Evolutionary conservation across 2,329 filamentous ascomycete genomes (phyloP).

Genomic region (Pseudogymnoascus pannorum): DNA sequence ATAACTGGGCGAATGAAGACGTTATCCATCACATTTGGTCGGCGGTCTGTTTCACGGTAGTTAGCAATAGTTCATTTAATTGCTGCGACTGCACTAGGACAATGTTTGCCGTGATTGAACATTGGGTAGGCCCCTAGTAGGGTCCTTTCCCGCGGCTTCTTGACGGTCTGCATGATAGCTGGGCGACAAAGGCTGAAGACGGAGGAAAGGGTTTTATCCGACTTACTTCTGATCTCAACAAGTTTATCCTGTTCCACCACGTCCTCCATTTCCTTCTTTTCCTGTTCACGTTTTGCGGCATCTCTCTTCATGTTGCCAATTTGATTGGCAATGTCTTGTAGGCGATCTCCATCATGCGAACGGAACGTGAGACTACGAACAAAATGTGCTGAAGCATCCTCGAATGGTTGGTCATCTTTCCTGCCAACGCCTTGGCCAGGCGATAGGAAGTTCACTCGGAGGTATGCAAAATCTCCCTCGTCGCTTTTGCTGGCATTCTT

Average conservation of each 20-base stretch:
- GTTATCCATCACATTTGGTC: slow-evolving; percentile 82
- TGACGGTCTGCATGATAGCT: too few species aligned
- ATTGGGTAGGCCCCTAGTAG: too few species aligned
- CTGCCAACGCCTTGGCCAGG: slow-evolving; percentile 94
- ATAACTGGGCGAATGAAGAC: slow-evolving; percentile 92
- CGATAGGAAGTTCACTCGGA: slow-evolving; percentile 95
- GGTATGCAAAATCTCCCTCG: slow-evolving; percentile 86
- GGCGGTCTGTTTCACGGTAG: slow-evolving; percentile 63
- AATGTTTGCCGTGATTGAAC: too few species aligned
- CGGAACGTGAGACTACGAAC: slow-evolving; percentile 92
- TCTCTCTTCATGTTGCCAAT: slow-evolving; percentile 97
- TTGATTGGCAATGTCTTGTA: slow-evolving; percentile 83
- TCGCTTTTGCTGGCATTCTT: slow-evolving; percentile 98
- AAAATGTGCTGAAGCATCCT: slow-evolving; percentile 92
- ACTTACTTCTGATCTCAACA: slow-evolving; percentile 81
- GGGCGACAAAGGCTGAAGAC: too few species aligned
- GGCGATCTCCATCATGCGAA: slow-evolving; percentile 79
- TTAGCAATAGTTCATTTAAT: slow-evolving; percentile 37
- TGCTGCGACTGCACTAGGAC: too few species aligned
- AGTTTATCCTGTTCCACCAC: slow-evolving; percentile 98
- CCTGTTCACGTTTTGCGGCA: slow-evolving; percentile 83
- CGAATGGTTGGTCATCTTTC: slow-evolving; percentile 96
- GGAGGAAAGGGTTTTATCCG: not conserved
- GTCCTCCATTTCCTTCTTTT: slow-evolving; percentile 99
- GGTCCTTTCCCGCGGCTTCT: too few species aligned